Percentiles rank a stretch among this genome's conserved stretches.
phyloP scores from a whole-genome alignment of 306 rosid genomes.

The Coriaria nepalensis region DNA sequence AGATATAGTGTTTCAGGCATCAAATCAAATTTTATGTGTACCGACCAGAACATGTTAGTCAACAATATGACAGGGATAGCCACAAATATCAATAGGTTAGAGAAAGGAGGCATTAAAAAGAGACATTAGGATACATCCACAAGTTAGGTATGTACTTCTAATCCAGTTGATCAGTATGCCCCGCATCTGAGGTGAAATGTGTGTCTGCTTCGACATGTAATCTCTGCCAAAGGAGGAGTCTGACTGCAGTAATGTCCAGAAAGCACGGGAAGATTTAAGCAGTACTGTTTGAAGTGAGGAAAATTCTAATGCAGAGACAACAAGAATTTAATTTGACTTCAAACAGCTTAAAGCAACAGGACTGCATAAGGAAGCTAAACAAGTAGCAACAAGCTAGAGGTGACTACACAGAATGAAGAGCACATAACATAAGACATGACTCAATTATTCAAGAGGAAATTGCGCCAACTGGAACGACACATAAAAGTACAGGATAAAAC shows the following conservation, averaged over 20 bases:
- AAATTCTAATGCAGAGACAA: not conserved
- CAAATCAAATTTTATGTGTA: slow-evolving; percentile 72
- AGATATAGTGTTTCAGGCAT: slow-evolving; percentile 18
- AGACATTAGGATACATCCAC: slow-evolving; percentile 4
- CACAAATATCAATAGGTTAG: not conserved
- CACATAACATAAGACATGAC: no score
- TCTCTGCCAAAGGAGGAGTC: slow-evolving; percentile 38
- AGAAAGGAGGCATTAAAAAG: not conserved
- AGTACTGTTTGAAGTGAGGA: no score
- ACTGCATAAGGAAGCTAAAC: not conserved
- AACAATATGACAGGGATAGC: slow-evolving; percentile 4
- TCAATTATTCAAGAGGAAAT: not conserved
- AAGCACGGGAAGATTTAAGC: no score
- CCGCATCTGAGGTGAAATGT: slow-evolving; percentile 63
- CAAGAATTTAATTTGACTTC: not conserved
- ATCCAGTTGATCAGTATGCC: slow-evolving; percentile 79
- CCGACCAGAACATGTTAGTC: slow-evolving; percentile 22
- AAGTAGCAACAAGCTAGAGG: not conserved
- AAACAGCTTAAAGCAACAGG: not conserved
- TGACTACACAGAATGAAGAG: not conserved
- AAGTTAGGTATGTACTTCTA: slow-evolving; percentile 44
- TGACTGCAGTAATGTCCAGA: slow-evolving; percentile 32
- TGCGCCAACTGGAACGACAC: not conserved
- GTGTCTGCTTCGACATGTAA: slow-evolving; percentile 57
- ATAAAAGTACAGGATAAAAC: not conserved